Evolutionary conservation across 345 rosid genomes (phyloP).

Genomic region (Brassica cretica): DNA sequence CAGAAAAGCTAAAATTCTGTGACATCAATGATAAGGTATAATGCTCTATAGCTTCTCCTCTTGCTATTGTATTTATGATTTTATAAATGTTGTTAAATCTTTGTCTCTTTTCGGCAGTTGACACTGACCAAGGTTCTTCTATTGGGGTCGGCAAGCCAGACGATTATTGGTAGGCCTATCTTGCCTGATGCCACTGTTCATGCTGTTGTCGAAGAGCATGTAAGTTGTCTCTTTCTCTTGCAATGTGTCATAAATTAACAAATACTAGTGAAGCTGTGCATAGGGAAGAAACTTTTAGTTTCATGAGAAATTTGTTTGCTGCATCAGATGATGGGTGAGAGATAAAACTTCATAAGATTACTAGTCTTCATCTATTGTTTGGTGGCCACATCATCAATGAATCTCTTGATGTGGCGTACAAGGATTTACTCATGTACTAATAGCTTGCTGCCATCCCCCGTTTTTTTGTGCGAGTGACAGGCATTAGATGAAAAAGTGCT

Average conservation of each 20-base stretch:
- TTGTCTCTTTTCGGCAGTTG: slow-evolving; percentile 52
- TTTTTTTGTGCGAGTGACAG: slow-evolving; percentile 42
- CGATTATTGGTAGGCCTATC: slow-evolving; percentile 79
- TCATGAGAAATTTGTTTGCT: not conserved
- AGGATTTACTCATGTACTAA: not conserved
- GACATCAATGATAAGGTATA: slow-evolving; percentile 88
- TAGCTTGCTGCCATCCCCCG: not conserved
- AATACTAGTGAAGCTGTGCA: not conserved
- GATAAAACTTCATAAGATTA: not conserved
- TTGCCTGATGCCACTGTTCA: slow-evolving; percentile 81
- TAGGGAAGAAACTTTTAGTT: not conserved
- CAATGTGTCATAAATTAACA: too few relatives aligned
- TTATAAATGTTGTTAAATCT: not conserved
- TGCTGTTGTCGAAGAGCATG: slow-evolving; percentile 98
- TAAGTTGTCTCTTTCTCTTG: slow-evolving; percentile 44
- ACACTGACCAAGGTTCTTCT: slow-evolving; percentile 79
- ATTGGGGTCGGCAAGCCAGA: slow-evolving; percentile 71
- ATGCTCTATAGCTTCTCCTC: not conserved
- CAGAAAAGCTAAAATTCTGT: slow-evolving; percentile 85
- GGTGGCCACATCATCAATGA: not conserved
- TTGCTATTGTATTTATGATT: too few relatives aligned
- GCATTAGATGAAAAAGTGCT: slow-evolving; percentile 93
- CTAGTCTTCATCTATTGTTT: not conserved
- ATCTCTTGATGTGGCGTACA: not conserved
- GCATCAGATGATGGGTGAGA: not conserved